Conservation (phyloP, 257 asterid genomes). For the Lantana camara region DNA sequence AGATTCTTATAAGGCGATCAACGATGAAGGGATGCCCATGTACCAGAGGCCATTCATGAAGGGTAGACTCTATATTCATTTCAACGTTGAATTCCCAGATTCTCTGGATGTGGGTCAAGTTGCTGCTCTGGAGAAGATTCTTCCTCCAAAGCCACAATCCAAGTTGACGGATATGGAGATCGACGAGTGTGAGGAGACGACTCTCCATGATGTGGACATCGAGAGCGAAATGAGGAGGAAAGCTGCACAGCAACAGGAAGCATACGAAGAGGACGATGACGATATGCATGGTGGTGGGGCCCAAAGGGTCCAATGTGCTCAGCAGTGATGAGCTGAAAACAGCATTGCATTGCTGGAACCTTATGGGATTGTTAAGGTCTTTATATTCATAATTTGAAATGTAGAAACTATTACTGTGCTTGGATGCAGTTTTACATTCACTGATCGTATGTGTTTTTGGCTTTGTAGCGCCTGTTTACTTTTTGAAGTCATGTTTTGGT, state of each 20-base stretch:
- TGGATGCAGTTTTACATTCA: too few species aligned
- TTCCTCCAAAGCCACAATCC: slow-evolving; percentile 45
- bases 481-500: too few species aligned
- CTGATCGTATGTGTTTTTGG: too few species aligned
- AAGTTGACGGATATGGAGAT: slow-evolving; percentile 57
- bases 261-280: slow-evolving; percentile 67
- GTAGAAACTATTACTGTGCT: too few species aligned
- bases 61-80: slow-evolving; percentile 60
- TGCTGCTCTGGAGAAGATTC: slow-evolving; percentile 39
- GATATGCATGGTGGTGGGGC: slow-evolving; percentile 69
- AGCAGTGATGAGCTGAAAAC: slow-evolving; percentile 51
- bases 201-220: slow-evolving; percentile 54
- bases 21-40: slow-evolving; percentile 66
- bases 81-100: slow-evolving; percentile 62
- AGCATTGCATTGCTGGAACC: background rate
- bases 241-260: slow-evolving; percentile 60
- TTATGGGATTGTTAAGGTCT: background rate
- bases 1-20: slow-evolving; percentile 60
- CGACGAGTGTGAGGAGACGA: slow-evolving; percentile 66
- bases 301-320: slow-evolving; percentile 83
- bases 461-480: too few species aligned
- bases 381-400: too few species aligned
- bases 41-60: slow-evolving; percentile 62
- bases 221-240: slow-evolving; percentile 61
- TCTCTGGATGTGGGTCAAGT: slow-evolving; percentile 41